Conservation (phyloP, 345 rosid genomes). For the Syzygium grande region DNA sequence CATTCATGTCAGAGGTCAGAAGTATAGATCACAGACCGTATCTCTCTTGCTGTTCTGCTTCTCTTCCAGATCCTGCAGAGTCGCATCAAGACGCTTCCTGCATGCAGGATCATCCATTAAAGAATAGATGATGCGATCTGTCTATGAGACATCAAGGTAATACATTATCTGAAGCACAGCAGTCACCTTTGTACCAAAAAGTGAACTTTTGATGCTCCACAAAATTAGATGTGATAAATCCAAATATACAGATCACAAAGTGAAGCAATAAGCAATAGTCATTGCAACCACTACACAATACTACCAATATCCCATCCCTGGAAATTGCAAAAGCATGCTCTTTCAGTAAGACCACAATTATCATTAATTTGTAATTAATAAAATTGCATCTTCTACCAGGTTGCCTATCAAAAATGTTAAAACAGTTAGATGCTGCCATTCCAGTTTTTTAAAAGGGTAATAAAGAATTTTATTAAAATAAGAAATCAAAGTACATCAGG, state of each 20-base stretch:
- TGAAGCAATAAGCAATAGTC: background rate
- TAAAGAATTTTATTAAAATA: background rate
- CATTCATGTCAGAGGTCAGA: background rate
- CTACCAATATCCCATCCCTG: background rate
- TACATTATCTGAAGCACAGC: background rate
- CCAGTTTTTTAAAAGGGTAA: background rate
- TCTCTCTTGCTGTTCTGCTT: constrained; percentile 92
- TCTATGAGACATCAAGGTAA: background rate
- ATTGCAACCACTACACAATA: background rate
- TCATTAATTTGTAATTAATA: background rate
- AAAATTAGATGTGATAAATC: background rate
- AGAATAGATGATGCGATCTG: background rate
- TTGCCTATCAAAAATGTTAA: background rate
- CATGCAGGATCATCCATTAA: constrained; percentile 1
- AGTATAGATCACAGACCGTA: constrained; percentile 35
- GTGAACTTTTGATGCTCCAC: background rate
- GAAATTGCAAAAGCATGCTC: background rate
- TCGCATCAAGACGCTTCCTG: constrained; percentile 89
- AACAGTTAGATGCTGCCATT: background rate
- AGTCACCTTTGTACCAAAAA: background rate
- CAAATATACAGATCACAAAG: background rate
- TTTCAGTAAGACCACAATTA: background rate
- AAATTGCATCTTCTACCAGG: background rate
- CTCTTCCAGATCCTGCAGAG: constrained; percentile 86
- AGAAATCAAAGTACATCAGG: background rate